Base-by-base conservation (phyloP, 495 filamentous ascomycete species). In the Clavariopsis aquatica region DNA sequence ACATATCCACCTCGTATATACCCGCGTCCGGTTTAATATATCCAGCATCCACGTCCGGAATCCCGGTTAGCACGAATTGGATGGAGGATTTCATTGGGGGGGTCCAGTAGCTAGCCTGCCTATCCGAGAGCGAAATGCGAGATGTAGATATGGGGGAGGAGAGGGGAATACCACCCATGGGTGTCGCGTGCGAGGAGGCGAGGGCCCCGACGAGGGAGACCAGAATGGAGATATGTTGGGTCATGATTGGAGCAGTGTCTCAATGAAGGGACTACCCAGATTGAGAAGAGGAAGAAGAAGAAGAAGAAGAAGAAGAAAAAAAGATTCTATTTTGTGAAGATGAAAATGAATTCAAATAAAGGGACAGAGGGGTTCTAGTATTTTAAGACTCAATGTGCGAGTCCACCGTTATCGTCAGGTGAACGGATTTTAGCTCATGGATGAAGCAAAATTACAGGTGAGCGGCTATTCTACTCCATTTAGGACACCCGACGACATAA, bases 1-100 rank as follows among this genome's bases (percentile, higher is more conserved):
- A 65, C 62, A 65, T 65, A 34, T 65, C 62, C 4, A 65, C 28
- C 23, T 65, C 62, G 27, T 65, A 65, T 46, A 65, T 65, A 9
- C 62, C 62, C 9, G 47, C 46, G 24, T 58, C 41, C 8, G 62
- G 62, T n/a, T 28, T 23, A 23, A 65, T 65, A 31, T 27, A 65
- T 20, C 43, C 54, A 3, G 53, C 62, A 34, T 58, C 62, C 2
- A 65, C 62, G 29, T 65, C 62, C 1, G 62, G 62, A 22, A 65
- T 65, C 9, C 62, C 62, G 0, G 62, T 59, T 1, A 65, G 62
- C 13, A 65, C 52, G 54, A 65, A 65, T 24, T 65, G 62, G 29
- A 65, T 65, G 31, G 49, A 45, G 27, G 62, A 65, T 46, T 59
- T 65, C 62, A 65, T 52, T 10, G 62, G 62, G 1, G 62, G 62